These are phyloP conservation scores for Corrigiola litoralis DNA, from an alignment of 179 eudicot genomes.

Conservation along the genomic window DNA sequence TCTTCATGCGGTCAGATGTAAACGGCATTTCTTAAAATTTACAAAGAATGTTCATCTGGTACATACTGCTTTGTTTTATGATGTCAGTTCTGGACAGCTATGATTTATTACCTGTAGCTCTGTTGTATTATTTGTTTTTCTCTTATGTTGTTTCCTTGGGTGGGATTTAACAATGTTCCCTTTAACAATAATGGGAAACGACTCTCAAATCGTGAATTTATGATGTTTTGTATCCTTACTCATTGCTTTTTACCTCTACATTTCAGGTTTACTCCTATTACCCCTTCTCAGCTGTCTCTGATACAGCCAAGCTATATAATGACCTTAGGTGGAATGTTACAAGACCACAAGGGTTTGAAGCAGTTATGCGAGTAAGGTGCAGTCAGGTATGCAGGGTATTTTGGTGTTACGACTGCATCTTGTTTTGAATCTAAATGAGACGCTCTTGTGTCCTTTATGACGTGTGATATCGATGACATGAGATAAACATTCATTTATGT, in stretches of 20 bases:
- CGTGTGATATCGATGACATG: neutral
- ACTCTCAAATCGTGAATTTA: too few species aligned
- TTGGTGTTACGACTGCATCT: neutral
- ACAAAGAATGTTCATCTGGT: neutral
- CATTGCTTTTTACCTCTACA: neutral
- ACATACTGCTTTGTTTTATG: neutral
- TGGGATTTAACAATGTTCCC: too few species aligned
- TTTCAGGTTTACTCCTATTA: slow-evolving; percentile 82
- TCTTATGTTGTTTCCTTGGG: neutral
- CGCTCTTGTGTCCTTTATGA: neutral
- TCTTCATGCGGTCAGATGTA: neutral
- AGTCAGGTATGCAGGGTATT: slow-evolving; percentile 62
- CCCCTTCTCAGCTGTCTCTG: slow-evolving; percentile 89
- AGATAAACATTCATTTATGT: neutral
- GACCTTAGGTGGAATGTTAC: slow-evolving; percentile 98
- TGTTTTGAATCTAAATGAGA: neutral
- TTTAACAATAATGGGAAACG: too few species aligned
- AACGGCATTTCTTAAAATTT: neutral
- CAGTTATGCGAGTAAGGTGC: slow-evolving; percentile 97
- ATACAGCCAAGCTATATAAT: slow-evolving; percentile 91
- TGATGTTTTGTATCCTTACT: neutral
- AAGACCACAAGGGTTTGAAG: slow-evolving; percentile 97
- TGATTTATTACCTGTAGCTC: neutral
- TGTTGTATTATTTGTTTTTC: neutral
- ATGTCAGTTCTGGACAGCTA: neutral